Percentiles rank a stretch among this genome's conserved stretches.
These are phyloP conservation scores for Scheffersomyces segobiensis DNA, from an alignment of 1,139 yeast species.

Conservation along the genomic window DNA sequence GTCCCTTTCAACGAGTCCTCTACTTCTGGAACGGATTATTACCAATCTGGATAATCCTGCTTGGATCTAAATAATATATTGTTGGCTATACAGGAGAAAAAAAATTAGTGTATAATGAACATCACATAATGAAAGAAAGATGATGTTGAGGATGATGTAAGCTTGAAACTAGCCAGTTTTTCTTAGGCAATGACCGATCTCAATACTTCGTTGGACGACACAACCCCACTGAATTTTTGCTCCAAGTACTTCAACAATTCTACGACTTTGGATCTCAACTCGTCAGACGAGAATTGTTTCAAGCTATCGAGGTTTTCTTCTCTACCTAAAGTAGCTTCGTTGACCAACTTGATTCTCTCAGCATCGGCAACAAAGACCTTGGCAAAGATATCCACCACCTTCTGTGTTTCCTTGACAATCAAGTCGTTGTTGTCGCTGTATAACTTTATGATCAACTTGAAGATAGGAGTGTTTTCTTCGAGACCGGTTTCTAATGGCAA, in stretches of 20 bases:
- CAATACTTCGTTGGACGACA: constrained; percentile 32
- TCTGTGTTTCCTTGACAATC: constrained; percentile 59
- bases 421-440: constrained; percentile 63
- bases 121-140: neutral
- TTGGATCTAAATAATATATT: neutral
- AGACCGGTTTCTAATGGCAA: constrained; percentile 86
- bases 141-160: neutral
- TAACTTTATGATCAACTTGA: constrained; percentile 71
- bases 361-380: constrained; percentile 72
- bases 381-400: constrained; percentile 67
- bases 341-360: constrained; percentile 67
- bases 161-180: neutral
- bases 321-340: constrained; percentile 78
- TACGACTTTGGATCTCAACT: constrained; percentile 61
- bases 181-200: constrained; percentile 51
- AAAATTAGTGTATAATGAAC: neutral
- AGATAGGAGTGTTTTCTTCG: constrained; percentile 92
- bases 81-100: constrained; percentile 1
- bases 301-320: constrained; percentile 75
- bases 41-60: neutral
- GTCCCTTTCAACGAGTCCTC: neutral
- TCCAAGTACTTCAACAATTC: constrained; percentile 76
- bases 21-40: neutral
- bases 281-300: constrained; percentile 76
- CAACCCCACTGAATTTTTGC: constrained; percentile 29